phyloP scores from a whole-genome alignment of 2,329 filamentous ascomycete species.

The Aspergillus sp. region DNA sequence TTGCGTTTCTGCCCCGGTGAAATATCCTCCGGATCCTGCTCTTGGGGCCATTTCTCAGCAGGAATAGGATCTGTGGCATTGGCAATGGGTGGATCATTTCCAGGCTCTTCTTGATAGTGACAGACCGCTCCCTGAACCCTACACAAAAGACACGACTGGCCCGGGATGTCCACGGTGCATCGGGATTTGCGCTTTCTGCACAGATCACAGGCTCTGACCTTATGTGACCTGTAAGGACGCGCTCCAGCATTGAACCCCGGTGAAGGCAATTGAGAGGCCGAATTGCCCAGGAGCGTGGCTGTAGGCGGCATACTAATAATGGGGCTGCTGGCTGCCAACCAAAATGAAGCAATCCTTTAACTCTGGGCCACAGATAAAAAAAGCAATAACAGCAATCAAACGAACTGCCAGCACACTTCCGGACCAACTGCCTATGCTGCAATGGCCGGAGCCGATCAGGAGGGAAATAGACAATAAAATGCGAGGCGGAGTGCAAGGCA shows the following conservation, averaged over 20 bases:
- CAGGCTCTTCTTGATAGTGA: slow-evolving; percentile 42
- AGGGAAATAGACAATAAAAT: not conserved
- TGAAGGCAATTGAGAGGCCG: slow-evolving; percentile 26
- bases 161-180: slow-evolving; percentile 50
- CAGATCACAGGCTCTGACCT: slow-evolving; percentile 52
- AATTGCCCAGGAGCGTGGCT: slow-evolving; percentile 19
- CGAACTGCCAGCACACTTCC: not conserved
- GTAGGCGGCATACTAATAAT: slow-evolving; percentile 23
- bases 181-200: slow-evolving; percentile 55
- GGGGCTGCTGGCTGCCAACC: not conserved
- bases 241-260: slow-evolving; percentile 34
- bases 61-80: slow-evolving; percentile 17
- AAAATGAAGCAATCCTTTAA: not conserved
- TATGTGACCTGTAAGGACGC: slow-evolving; percentile 54
- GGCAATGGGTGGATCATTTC: slow-evolving; percentile 17
- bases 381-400: slow-evolving; percentile 1
- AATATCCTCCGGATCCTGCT: slow-evolving; percentile 16
- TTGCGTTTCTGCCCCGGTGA: slow-evolving; percentile 29
- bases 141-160: slow-evolving; percentile 50
- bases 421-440: not conserved
- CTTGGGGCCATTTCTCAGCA: slow-evolving; percentile 19
- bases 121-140: slow-evolving; percentile 52
- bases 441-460: not conserved
- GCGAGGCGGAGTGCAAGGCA: not conserved
- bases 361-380: not conserved